A percentile compares a stretch with the other conserved stretches of the same genome.
phyloP scores from a whole-genome alignment of 768 basidiomycete genomes.

The Calocera cornea region DNA sequence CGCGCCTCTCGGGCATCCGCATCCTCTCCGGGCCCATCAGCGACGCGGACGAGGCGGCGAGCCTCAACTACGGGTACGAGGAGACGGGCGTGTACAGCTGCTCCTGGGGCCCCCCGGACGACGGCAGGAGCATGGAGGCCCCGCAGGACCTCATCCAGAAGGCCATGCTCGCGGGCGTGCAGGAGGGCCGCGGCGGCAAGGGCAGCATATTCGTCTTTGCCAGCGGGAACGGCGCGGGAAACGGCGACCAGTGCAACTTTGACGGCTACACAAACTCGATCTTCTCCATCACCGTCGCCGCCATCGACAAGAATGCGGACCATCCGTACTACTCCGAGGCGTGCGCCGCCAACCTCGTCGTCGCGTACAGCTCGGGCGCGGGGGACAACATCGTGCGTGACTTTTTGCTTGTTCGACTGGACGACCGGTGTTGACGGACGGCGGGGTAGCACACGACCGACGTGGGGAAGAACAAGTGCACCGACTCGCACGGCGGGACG shows the following conservation, averaged over 20 bases:
- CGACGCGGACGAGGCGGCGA: conserved; percentile 88
- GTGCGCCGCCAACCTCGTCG: conserved; percentile 95
- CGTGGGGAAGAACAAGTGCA: conserved; percentile 70
- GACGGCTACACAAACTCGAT: conserved; percentile 99
- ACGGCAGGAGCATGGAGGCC: conserved; percentile 87
- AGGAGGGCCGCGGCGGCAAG: conserved; percentile 75
- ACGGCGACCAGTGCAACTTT: conserved; percentile 96
- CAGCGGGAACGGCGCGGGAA: conserved; percentile 84
- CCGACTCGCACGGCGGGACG: conserved; percentile 80
- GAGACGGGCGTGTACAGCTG: conserved; percentile 89
- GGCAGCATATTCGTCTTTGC: conserved; percentile 96
- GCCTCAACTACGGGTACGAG: conserved; percentile 88
- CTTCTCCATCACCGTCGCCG: conserved; percentile 91
- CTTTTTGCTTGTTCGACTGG: not conserved
- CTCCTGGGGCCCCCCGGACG: conserved; percentile 96
- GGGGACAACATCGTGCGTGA: conserved; percentile 78
- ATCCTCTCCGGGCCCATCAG: conserved; percentile 92
- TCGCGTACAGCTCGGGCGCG: conserved; percentile 89
- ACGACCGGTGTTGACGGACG: conserved; percentile 11
- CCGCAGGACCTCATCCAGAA: conserved; percentile 84
- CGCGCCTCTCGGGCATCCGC: conserved; percentile 84
- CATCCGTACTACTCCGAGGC: conserved; percentile 96
- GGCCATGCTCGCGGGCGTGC: conserved; percentile 85
- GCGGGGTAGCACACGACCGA: conserved; percentile 76
- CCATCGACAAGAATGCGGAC: conserved; percentile 80